phyloP scores from a whole-genome alignment of 139 green algal species.

The Chlamydomonas incerta region DNA sequence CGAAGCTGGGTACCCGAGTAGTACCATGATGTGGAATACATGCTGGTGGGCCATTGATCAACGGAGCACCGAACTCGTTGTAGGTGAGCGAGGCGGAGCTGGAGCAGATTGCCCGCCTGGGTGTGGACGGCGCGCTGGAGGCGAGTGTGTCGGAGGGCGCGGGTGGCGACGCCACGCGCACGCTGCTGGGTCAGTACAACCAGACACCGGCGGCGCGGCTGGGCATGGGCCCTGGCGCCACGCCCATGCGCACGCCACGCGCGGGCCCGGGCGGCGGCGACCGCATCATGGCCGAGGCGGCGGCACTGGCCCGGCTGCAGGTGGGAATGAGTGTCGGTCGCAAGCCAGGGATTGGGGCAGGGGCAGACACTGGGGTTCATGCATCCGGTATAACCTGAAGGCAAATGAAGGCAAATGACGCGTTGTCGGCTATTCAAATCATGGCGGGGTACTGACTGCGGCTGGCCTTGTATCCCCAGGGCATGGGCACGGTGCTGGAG shows the following conservation, averaged over 20 bases:
- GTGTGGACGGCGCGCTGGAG: constrained; percentile 58
- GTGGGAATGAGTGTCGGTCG: background rate
- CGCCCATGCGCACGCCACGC: constrained; percentile 83
- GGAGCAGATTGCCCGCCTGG: constrained; percentile 88
- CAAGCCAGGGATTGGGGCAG: too few relatives aligned
- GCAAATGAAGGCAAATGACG: too few relatives aligned
- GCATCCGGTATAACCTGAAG: too few relatives aligned
- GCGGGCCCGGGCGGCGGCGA: constrained; percentile 61
- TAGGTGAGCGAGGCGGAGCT: constrained; percentile 92
- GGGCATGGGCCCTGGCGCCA: constrained; percentile 63
- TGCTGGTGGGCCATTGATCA: too few relatives aligned
- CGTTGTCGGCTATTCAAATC: too few relatives aligned
- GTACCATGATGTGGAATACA: background rate
- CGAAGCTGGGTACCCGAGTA: background rate
- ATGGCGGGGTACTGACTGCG: constrained; percentile 82
- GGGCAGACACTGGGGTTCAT: too few relatives aligned
- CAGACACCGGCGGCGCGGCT: constrained; percentile 41
- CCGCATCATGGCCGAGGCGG: constrained; percentile 68
- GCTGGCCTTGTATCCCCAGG: too few relatives aligned
- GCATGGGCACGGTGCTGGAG: constrained; percentile 89
- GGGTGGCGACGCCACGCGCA: constrained; percentile 79
- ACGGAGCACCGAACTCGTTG: too few relatives aligned
- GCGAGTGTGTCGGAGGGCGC: constrained; percentile 57
- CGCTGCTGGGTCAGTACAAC: constrained; percentile 86
- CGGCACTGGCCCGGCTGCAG: constrained; percentile 28